Evolutionary conservation across 2,329 filamentous ascomycete genomes (phyloP).

Genomic region (Elsinoe arachidis): DNA sequence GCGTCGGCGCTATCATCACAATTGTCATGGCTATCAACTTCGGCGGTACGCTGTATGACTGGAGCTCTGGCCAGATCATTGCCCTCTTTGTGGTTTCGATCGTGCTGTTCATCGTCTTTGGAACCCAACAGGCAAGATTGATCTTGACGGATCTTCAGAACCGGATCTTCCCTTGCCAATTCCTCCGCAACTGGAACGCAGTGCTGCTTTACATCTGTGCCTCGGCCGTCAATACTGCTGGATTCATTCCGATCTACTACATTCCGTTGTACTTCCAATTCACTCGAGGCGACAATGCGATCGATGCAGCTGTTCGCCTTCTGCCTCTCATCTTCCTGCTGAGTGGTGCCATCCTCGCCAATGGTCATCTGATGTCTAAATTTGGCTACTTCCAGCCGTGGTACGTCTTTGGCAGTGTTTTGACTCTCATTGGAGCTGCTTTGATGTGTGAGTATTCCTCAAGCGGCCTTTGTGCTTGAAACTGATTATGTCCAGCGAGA

Average conservation of each 20-base stretch:
- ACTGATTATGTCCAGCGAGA: background rate
- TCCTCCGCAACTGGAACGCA: constrained; percentile 32
- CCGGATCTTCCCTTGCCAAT: constrained; percentile 43
- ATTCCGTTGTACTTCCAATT: constrained; percentile 50
- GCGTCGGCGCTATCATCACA: constrained; percentile 33
- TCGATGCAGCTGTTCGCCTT: constrained; percentile 35
- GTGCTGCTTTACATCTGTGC: constrained; percentile 39
- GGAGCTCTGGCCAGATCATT: constrained; percentile 39
- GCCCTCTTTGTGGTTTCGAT: constrained; percentile 41
- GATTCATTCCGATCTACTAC: constrained; percentile 38
- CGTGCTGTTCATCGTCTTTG: constrained; percentile 37
- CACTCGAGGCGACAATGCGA: constrained; percentile 34
- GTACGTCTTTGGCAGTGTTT: constrained; percentile 31
- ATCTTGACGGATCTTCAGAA: constrained; percentile 37
- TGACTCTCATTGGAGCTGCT: constrained; percentile 30
- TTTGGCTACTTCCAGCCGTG: constrained; percentile 34
- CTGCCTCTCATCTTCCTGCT: constrained; percentile 36
- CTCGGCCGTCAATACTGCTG: constrained; percentile 26
- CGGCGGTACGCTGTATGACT: constrained; percentile 42
- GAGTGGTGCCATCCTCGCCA: constrained; percentile 29
- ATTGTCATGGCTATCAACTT: constrained; percentile 45
- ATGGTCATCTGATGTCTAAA: constrained; percentile 32
- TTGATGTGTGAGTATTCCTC: constrained; percentile 25
- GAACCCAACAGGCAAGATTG: constrained; percentile 43
- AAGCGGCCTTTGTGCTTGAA: background rate